phyloP scores from a whole-genome alignment of 768 basidiomycete genomes.

The Kwoniella newhampshirensis region DNA sequence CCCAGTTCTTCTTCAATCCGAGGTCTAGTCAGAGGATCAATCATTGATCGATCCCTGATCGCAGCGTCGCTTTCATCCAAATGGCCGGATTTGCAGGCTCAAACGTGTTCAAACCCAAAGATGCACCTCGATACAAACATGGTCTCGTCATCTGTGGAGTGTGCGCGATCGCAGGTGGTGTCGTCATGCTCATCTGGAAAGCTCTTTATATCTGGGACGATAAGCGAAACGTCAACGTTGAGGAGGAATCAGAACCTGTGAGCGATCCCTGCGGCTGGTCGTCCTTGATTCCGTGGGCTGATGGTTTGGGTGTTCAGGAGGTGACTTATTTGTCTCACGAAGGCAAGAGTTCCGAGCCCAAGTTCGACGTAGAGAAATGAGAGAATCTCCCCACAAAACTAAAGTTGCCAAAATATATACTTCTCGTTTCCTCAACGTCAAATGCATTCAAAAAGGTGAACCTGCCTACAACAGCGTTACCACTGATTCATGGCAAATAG shows the following conservation, averaged over 20 bases:
- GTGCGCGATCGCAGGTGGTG: slow-evolving; percentile 15
- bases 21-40: background rate
- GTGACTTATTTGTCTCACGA: too few relatives aligned
- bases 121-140: slow-evolving; percentile 22
- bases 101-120: slow-evolving; percentile 21
- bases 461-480: too few relatives aligned
- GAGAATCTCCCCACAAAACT: background rate
- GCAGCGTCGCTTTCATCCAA: slow-evolving; percentile 22
- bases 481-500: slow-evolving; percentile 17
- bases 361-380: background rate
- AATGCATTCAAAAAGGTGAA: too few relatives aligned
- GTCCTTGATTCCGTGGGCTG: background rate
- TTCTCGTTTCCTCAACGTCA: too few relatives aligned
- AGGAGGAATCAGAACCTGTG: too few relatives aligned
- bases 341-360: too few relatives aligned
- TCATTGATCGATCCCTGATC: background rate
- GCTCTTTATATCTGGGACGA: slow-evolving; percentile 20
- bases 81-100: slow-evolving; percentile 28
- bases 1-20: background rate
- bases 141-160: slow-evolving; percentile 25
- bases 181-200: slow-evolving; percentile 24
- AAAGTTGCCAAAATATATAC: too few relatives aligned
- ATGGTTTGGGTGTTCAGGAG: background rate
- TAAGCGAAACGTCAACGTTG: background rate
- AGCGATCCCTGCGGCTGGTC: too few relatives aligned